Percentiles rank a stretch among this genome's conserved stretches.
These are phyloP conservation scores for Hsuehochloa calcarea DNA, from an alignment of 176 grass and related monocot species.

Conservation along the genomic window DNA sequence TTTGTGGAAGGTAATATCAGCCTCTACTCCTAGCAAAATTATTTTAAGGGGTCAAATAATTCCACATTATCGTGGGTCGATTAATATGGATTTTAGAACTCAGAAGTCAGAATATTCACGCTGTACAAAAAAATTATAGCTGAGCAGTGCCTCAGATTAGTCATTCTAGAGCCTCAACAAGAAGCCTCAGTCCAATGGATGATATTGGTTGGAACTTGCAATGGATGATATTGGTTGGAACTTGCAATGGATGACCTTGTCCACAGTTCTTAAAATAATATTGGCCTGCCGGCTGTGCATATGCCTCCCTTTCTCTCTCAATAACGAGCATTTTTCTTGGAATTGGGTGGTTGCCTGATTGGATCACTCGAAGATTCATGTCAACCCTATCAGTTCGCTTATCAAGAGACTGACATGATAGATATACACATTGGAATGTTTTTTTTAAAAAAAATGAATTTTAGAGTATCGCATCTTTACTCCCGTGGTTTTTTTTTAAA, in stretches of 20 bases:
- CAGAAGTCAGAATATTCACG: not conserved
- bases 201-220: not conserved
- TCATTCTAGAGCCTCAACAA: not conserved
- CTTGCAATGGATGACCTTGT: not conserved
- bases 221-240: not conserved
- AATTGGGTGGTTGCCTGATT: not conserved
- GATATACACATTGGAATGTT: not conserved
- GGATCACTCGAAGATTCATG: not conserved
- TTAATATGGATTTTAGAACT: not conserved
- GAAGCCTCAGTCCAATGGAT: not conserved
- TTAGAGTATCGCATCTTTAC: too few species aligned
- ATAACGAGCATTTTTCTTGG: not conserved
- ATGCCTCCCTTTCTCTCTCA: not conserved
- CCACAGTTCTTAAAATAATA: not conserved
- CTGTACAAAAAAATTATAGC: too few species aligned
- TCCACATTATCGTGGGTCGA: not conserved
- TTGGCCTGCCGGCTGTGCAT: not conserved
- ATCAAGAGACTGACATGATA: not conserved
- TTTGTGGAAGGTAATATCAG: not conserved
- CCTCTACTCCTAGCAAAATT: not conserved
- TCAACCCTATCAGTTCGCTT: not conserved
- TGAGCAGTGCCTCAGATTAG: too few species aligned
- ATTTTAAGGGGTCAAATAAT: not conserved
- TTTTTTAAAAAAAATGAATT: not conserved
- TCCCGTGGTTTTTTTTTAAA: too few species aligned